These are phyloP conservation scores for Lyophyllum atratum DNA, from an alignment of 768 basidiomycete genomes.

Conservation along the genomic window DNA sequence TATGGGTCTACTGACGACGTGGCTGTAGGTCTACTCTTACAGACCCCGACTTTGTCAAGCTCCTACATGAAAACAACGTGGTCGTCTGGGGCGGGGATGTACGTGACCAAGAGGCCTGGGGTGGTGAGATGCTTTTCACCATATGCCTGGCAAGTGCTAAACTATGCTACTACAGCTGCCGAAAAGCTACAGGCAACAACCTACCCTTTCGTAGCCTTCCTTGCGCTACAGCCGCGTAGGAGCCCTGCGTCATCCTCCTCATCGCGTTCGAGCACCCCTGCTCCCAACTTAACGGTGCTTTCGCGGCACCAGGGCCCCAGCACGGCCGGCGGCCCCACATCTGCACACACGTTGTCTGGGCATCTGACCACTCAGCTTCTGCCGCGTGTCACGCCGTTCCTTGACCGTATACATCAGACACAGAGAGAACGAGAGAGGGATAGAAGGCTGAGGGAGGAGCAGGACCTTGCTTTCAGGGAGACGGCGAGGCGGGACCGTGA, in stretches of 20 bases:
- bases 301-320: conserved; percentile 81
- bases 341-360: conserved; percentile 58
- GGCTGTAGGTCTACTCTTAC: conserved; percentile 67
- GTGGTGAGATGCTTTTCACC: conserved; percentile 36
- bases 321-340: conserved; percentile 52
- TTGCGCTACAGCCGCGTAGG: conserved; percentile 68
- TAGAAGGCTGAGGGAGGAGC: conserved; percentile 71
- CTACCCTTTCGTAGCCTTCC: conserved; percentile 90
- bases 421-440: conserved; percentile 52
- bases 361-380: conserved; percentile 75
- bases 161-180: conserved; percentile 33
- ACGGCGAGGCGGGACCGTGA: conserved; percentile 68
- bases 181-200: conserved; percentile 86
- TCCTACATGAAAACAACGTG: conserved; percentile 73
- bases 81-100: conserved; percentile 94
- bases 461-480: conserved; percentile 77
- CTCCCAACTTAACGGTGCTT: conserved; percentile 72
- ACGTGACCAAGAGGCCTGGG: conserved; percentile 78
- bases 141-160: conserved; percentile 7
- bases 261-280: conserved; percentile 28
- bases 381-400: conserved; percentile 79
- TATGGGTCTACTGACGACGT: not conserved
- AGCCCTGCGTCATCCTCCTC: conserved; percentile 35
- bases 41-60: conserved; percentile 66
- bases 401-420: conserved; percentile 59